Evolutionary conservation across 2,329 filamentous ascomycete genomes (phyloP).

Genomic region (Nannizziopsis arthrosporioides): DNA sequence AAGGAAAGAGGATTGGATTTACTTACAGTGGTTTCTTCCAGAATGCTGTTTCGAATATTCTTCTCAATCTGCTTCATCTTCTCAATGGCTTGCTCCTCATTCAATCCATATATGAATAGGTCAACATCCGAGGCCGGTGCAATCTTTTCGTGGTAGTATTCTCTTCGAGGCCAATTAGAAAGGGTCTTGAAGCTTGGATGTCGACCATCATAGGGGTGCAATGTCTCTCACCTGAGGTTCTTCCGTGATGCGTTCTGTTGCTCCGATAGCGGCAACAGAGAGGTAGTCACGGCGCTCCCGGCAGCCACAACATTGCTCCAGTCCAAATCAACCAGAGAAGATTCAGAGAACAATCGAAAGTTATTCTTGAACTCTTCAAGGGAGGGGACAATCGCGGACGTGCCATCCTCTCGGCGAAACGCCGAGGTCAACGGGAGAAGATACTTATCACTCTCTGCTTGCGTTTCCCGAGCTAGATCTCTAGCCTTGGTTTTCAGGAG

Average conservation of each 20-base stretch:
- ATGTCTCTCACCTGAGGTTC: constrained; percentile 9
- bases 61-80: constrained; percentile 76
- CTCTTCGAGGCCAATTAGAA: constrained; percentile 48
- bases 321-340: constrained; percentile 60
- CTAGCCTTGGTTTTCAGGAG: constrained; percentile 18
- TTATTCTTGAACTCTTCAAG: constrained; percentile 64
- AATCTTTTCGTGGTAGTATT: constrained; percentile 72
- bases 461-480: constrained; percentile 17
- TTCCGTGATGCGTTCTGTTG: constrained; percentile 37
- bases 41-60: constrained; percentile 61
- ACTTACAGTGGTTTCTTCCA: constrained; percentile 62
- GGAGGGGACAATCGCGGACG: constrained; percentile 55
- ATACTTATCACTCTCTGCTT: constrained; percentile 20
- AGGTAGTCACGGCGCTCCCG: constrained; percentile 70
- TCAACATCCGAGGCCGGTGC: constrained; percentile 79
- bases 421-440: constrained; percentile 25
- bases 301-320: constrained; percentile 75
- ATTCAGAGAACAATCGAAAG: constrained; percentile 73
- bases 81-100: constrained; percentile 62
- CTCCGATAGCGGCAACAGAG: constrained; percentile 58
- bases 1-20: background rate
- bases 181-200: constrained; percentile 15
- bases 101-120: constrained; percentile 70
- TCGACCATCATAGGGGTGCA: background rate
- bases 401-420: constrained; percentile 48